phyloP scores from a whole-genome alignment of 805 yeast genomes.

The Naumovozyma baii region DNA sequence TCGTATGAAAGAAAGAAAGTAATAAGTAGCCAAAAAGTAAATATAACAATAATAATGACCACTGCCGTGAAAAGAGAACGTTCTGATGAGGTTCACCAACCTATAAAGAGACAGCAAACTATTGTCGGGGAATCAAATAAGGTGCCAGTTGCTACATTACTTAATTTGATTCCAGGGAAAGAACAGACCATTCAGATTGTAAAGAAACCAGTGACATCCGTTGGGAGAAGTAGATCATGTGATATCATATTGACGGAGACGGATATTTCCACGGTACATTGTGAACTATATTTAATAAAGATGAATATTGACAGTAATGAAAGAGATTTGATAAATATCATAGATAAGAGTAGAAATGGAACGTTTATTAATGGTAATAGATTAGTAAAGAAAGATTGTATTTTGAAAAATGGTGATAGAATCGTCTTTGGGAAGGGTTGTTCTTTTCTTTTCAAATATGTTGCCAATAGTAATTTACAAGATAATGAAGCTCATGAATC shows the following conservation, averaged over 20 bases:
- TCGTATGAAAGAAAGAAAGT: slow-evolving; percentile 1
- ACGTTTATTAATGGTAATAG: slow-evolving; percentile 52
- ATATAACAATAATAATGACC: slow-evolving; percentile 1
- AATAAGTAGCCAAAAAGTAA: neutral
- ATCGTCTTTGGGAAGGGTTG: slow-evolving; percentile 48
- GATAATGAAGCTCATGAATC: neutral
- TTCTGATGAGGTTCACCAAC: slow-evolving; percentile 7
- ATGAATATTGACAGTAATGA: slow-evolving; percentile 28
- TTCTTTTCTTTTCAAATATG: slow-evolving; percentile 41
- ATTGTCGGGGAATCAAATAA: neutral
- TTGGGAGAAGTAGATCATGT: slow-evolving; percentile 54
- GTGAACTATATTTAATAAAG: slow-evolving; percentile 39
- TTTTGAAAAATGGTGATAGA: slow-evolving; percentile 57
- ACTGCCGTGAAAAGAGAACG: slow-evolving; percentile 8
- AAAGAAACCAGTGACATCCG: slow-evolving; percentile 26
- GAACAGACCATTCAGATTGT: slow-evolving; percentile 27
- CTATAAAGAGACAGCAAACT: slow-evolving; percentile 15
- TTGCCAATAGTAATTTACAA: slow-evolving; percentile 1
- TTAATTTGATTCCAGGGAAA: slow-evolving; percentile 28
- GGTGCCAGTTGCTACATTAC: slow-evolving; percentile 13
- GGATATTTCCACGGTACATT: slow-evolving; percentile 61
- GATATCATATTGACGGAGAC: slow-evolving; percentile 44
- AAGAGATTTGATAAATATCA: slow-evolving; percentile 36
- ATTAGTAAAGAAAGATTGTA: slow-evolving; percentile 37
- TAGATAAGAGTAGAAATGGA: slow-evolving; percentile 55